Conservation (phyloP, 257 asterid species). For the Vinca minor region DNA sequence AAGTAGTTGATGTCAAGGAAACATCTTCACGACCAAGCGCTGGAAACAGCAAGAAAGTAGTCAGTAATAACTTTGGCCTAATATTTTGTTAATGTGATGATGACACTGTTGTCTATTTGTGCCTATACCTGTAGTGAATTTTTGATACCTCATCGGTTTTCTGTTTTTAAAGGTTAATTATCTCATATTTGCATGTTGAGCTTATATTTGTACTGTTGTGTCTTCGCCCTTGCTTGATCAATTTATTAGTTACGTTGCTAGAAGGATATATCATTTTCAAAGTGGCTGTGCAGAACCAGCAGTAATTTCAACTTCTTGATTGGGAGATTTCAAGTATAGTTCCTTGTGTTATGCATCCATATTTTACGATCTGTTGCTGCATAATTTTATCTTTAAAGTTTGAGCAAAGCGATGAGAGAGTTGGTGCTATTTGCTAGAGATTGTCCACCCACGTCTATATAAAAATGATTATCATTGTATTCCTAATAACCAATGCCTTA, state of each 20-base stretch:
- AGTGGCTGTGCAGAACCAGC: neutral
- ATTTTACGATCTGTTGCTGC: conserved; percentile 1
- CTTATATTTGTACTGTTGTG: neutral
- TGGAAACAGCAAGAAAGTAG: conserved; percentile 49
- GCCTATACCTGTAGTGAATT: neutral
- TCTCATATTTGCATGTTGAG: neutral
- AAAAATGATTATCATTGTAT: no score
- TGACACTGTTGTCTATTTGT: neutral
- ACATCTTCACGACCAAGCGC: conserved; percentile 32
- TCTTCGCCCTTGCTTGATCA: neutral
- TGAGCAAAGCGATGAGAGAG: neutral
- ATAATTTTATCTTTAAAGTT: neutral
- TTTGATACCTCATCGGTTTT: neutral
- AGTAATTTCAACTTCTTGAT: neutral
- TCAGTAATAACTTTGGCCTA: conserved; percentile 21
- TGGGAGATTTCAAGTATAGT: neutral
- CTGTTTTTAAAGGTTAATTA: neutral
- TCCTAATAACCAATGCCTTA: no score
- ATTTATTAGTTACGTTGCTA: neutral
- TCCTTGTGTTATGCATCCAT: neutral
- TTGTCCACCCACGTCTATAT: neutral
- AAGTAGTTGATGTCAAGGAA: conserved; percentile 28
- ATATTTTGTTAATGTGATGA: conserved; percentile 2
- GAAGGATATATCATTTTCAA: neutral
- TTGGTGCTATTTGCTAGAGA: neutral